These are phyloP conservation scores for Talaromyces stipitatus DNA, from an alignment of 495 filamentous ascomycete species.

Conservation along the genomic window DNA sequence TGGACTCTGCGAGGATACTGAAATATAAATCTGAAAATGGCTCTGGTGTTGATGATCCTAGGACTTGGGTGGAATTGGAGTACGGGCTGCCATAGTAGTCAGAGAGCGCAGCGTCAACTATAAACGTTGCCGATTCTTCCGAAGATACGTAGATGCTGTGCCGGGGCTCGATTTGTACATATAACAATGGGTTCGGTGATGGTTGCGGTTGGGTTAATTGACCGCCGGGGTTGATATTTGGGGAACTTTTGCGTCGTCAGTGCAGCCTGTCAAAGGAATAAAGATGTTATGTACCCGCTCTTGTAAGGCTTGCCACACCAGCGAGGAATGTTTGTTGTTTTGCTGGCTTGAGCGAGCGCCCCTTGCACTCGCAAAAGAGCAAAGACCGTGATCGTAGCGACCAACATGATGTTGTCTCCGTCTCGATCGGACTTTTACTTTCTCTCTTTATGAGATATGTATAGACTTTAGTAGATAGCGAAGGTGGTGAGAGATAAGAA, in stretches of 20 bases:
- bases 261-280: not conserved
- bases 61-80: slow-evolving; percentile 17
- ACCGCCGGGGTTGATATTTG: slow-evolving; percentile 45
- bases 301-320: slow-evolving; percentile 8
- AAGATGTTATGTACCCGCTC: not conserved
- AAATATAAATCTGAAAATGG: slow-evolving; percentile 1
- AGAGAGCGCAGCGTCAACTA: slow-evolving; percentile 49
- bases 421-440: not conserved
- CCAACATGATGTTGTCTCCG: slow-evolving; percentile 10
- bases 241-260: not conserved
- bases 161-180: slow-evolving; percentile 49
- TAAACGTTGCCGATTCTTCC: slow-evolving; percentile 45
- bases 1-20: slow-evolving; percentile 3
- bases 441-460: not conserved
- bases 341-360: not conserved
- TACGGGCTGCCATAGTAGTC: slow-evolving; percentile 35
- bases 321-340: slow-evolving; percentile 2
- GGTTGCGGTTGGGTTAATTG: slow-evolving; percentile 33
- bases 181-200: slow-evolving; percentile 33
- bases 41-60: not conserved
- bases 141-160: slow-evolving; percentile 48
- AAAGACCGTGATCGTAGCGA: not conserved
- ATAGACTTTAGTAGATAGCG: not conserved
- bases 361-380: not conserved
- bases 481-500: not conserved